These are phyloP conservation scores for Alternaria sp. DNA, from an alignment of 2,329 filamentous ascomycete species.

Conservation along the genomic window DNA sequence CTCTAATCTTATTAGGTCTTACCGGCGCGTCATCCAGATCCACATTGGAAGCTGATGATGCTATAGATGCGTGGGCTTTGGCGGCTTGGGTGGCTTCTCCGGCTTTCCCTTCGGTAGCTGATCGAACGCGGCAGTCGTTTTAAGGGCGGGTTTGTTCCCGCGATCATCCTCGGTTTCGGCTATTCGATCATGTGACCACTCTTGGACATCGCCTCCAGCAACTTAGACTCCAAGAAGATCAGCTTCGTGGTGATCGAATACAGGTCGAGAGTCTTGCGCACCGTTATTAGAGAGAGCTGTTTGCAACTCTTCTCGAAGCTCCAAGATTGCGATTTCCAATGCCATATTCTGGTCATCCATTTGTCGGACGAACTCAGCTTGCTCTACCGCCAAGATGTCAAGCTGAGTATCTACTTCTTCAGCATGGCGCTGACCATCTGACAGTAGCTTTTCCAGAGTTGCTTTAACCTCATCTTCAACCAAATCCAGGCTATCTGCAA, in stretches of 20 bases:
- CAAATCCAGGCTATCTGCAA: not conserved
- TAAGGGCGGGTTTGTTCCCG: not conserved
- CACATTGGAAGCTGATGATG: not conserved
- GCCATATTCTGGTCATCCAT: not conserved
- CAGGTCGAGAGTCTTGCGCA: not conserved
- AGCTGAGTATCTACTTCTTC: not conserved
- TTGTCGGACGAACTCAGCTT: not conserved
- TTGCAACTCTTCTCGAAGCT: not conserved
- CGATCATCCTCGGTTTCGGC: conserved; percentile 8
- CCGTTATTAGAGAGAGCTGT: not conserved
- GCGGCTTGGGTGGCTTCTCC: not conserved
- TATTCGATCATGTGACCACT: conserved; percentile 2
- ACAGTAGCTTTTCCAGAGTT: not conserved
- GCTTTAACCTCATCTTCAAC: not conserved
- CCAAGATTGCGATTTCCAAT: not conserved
- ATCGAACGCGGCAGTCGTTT: not conserved
- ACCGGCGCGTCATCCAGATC: not conserved
- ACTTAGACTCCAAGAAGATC: not conserved
- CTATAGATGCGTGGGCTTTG: not conserved
- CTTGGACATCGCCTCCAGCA: not conserved
- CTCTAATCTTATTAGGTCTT: not conserved
- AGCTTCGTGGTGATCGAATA: not conserved
- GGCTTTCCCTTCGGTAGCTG: not conserved
- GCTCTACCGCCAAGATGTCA: not conserved
- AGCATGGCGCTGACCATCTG: not conserved